Evolutionary conservation across 148 eudicot species (phyloP), one percentile per base, ranked within the genome.

Genomic region (Beta vulgaris): DNA sequence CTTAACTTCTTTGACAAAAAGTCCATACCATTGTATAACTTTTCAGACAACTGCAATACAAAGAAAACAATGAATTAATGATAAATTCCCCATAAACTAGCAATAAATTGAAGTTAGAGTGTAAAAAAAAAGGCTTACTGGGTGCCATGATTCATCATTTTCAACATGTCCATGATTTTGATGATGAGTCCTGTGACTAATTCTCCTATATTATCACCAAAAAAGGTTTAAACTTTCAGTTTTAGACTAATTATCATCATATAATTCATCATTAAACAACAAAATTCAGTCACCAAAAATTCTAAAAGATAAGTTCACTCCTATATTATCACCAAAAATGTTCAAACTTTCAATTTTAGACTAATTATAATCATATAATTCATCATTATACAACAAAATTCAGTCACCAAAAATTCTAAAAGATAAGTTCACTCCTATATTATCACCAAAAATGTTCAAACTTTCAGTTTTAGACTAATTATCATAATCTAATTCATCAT

Each of bases 91-190:
- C 2, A 25, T 28, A 14, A 26, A 23, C 3, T 11, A 19, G 28
- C 11, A 8, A 25, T 8, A 0, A 37, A 28, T 46, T 37, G 29
- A 29, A 21, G 19, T 26, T 13, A 31, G 4, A 18, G n/a, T 67
- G 34, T 9, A 26, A 68, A 32, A 32, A 71, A 26, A 68, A 32
- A 32, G 68, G 69, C 89, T 84, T 80, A 91, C 92, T 3, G 92
- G 92, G 55, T 88, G 91, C 92, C 92, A 91, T 26, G 92, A 88
- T 77, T 91, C 96, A 82, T 91, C 96, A 62, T 91, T 91, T 76
- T 91, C 96, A 68, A 88, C 92, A 79, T 91, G 91, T 7, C 96
- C 96, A 84, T 91, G 96, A 82, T 91, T 91, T 80, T 83, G 89
- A 79, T 91, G 96, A 68, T 91, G 96, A 76, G 92, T 91, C 67